A percentile compares a stretch with the other conserved stretches of the same genome.
Evolutionary conservation across 129 eudicot species (phyloP).

Genomic region (Flaveria bidentis): DNA sequence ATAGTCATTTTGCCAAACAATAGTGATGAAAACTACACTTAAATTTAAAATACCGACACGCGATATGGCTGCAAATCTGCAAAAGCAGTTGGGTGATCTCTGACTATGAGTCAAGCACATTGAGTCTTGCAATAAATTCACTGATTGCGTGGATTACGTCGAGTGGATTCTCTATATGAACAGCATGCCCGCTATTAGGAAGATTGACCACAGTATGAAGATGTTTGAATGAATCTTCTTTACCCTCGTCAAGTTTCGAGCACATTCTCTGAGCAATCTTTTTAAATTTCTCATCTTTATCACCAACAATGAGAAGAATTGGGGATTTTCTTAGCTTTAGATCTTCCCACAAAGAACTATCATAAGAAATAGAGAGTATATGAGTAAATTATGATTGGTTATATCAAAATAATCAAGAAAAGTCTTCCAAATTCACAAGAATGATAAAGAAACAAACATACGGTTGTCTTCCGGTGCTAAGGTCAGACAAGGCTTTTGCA

Average conservation of each 20-base stretch:
- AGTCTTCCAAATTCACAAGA: neutral
- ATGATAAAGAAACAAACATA: slow-evolving; percentile 44
- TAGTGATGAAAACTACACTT: neutral
- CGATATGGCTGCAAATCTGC: neutral
- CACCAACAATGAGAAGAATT: slow-evolving; percentile 66
- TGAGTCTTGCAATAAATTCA: slow-evolving; percentile 42
- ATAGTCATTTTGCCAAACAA: neutral
- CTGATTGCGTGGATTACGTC: slow-evolving; percentile 50
- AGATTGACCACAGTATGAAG: slow-evolving; percentile 41
- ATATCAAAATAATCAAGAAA: neutral
- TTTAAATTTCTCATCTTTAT: slow-evolving; percentile 71
- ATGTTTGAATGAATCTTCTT: slow-evolving; percentile 26
- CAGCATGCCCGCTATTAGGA: slow-evolving; percentile 85
- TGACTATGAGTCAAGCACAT: slow-evolving; percentile 27
- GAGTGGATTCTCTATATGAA: slow-evolving; percentile 86
- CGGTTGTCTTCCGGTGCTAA: slow-evolving; percentile 87
- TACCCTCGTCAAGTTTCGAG: slow-evolving; percentile 32
- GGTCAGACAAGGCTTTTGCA: slow-evolving; percentile 63
- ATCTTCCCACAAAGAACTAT: slow-evolving; percentile 92
- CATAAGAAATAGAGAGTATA: slow-evolving; percentile 7
- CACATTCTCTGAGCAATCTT: slow-evolving; percentile 60
- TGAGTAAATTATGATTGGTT: neutral
- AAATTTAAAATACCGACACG: neutral
- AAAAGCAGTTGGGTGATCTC: neutral
- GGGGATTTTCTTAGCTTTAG: slow-evolving; percentile 55